Conservation (phyloP, 192 early-diverging fungal genomes). For the Mycoemilia scoparia region DNA sequence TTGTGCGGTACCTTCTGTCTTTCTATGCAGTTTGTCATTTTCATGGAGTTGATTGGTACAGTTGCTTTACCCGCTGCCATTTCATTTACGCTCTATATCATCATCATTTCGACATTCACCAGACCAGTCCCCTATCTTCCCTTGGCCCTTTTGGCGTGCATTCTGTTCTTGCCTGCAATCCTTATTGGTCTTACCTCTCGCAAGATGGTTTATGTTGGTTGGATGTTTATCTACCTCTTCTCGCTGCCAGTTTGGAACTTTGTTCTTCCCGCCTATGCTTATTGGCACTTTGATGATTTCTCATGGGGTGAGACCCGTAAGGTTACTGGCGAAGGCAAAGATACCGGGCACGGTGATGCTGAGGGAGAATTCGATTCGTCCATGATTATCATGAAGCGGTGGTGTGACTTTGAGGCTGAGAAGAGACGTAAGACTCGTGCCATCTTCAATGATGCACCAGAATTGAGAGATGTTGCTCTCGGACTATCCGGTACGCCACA, state of each 20-base stretch:
- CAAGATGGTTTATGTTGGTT: conserved; percentile 57
- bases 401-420: conserved; percentile 51
- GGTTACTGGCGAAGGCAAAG: conserved; percentile 41
- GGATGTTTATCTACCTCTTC: conserved; percentile 65
- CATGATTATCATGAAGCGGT: conserved; percentile 59
- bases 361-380: conserved; percentile 60
- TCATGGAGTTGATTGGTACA: conserved; percentile 87
- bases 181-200: conserved; percentile 67
- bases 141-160: conserved; percentile 42
- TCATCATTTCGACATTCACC: conserved; percentile 45
- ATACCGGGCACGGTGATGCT: conserved; percentile 37
- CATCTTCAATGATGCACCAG: too few species aligned
- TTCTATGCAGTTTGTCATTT: conserved; percentile 91
- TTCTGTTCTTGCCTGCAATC: conserved; percentile 58
- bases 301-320: conserved; percentile 68
- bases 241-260: conserved; percentile 68
- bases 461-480: too few species aligned
- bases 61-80: conserved; percentile 85
- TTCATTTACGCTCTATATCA: conserved; percentile 65
- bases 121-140: conserved; percentile 38
- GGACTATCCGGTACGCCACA: too few species aligned
- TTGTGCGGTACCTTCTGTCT: conserved; percentile 79
- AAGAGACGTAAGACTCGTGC: conserved; percentile 30
- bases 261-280: conserved; percentile 54
- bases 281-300: conserved; percentile 81